Conservation (phyloP, 176 grass and related monocot species). For the Cymbopogon citratus region DNA sequence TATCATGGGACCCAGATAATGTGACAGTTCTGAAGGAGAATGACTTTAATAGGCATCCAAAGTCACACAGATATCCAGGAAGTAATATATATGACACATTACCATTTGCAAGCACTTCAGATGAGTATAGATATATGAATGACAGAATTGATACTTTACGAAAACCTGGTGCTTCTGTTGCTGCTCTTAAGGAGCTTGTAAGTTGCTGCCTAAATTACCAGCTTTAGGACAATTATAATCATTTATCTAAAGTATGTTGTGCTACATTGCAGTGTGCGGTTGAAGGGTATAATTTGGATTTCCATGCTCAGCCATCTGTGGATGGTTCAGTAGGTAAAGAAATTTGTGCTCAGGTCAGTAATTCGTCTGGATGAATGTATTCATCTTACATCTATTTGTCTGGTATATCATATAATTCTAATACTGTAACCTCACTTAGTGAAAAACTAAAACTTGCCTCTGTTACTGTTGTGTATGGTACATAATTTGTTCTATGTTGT, state of each 20-base stretch:
- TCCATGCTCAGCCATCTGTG: constrained; percentile 44
- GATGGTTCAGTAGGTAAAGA: constrained; percentile 49
- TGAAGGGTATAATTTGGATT: constrained; percentile 78
- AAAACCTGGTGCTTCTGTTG: constrained; percentile 44
- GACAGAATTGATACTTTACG: constrained; percentile 29
- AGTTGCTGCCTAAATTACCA: neutral
- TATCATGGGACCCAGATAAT: constrained; percentile 57
- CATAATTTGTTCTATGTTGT: too few relatives aligned
- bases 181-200: constrained; percentile 88
- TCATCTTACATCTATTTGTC: constrained; percentile 10
- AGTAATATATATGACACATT: constrained; percentile 43
- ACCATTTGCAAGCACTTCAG: constrained; percentile 58
- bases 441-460: too few relatives aligned
- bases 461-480: too few relatives aligned
- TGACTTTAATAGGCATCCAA: constrained; percentile 34
- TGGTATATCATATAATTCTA: constrained; percentile 7
- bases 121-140: constrained; percentile 52
- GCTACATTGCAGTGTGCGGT: constrained; percentile 54
- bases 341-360: constrained; percentile 60
- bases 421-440: neutral
- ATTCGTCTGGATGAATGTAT: constrained; percentile 20
- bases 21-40: constrained; percentile 53
- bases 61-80: constrained; percentile 27
- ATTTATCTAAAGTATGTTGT: constrained; percentile 42
- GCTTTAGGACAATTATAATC: constrained; percentile 12